Evolutionary conservation across 352 stramenopile genomes (phyloP).

Genomic region (Globisporangium nagaii): DNA sequence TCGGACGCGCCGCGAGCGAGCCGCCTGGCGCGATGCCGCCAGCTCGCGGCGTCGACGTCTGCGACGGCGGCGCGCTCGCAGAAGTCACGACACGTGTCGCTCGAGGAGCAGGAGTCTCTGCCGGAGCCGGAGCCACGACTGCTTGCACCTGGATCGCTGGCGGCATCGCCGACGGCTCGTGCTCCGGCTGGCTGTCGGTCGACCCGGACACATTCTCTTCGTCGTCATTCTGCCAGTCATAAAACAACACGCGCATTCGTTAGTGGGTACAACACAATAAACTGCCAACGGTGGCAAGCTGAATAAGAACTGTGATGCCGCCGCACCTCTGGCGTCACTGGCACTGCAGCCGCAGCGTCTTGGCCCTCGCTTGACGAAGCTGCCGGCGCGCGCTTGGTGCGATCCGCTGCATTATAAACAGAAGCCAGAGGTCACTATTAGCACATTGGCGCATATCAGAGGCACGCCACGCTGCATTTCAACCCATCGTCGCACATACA

Average conservation of each 20-base stretch:
- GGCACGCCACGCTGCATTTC: no score
- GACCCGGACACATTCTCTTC: not conserved
- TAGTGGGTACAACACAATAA: no score
- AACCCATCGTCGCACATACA: no score
- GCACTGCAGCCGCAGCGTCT: not conserved
- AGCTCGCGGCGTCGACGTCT: not conserved
- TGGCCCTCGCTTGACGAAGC: not conserved
- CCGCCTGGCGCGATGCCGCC: conserved; percentile 10
- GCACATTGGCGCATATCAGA: no score
- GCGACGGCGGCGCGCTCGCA: not conserved
- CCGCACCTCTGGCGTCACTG: conserved; percentile 10
- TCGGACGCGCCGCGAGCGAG: conserved; percentile 8
- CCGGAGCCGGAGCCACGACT: not conserved
- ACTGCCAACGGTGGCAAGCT: no score
- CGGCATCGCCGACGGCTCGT: not conserved
- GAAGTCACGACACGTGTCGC: no score
- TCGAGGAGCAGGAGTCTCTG: not conserved
- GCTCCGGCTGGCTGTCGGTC: not conserved
- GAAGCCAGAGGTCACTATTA: no score
- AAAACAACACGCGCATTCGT: not conserved
- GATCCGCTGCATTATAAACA: conserved; percentile 5
- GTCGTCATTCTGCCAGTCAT: not conserved
- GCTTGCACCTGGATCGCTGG: conserved; percentile 1
- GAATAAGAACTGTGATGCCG: no score
- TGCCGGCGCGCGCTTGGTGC: conserved; percentile 8